Evolutionary conservation across 2,329 filamentous ascomycete species (phyloP).

Genomic region (Samsoniella hepiali): DNA sequence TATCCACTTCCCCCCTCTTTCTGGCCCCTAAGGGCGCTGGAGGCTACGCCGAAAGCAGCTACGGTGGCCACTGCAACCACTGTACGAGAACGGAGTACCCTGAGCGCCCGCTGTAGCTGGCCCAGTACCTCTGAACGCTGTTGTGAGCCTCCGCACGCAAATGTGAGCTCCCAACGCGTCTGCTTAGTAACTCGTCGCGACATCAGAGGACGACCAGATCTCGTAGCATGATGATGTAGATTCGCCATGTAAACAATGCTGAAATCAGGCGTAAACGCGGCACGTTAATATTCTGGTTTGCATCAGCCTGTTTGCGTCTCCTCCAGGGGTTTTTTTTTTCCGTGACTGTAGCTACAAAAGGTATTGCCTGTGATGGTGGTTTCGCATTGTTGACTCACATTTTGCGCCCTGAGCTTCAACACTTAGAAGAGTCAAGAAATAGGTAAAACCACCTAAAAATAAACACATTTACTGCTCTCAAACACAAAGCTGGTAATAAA

Average conservation of each 20-base stretch:
- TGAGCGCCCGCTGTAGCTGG: neutral
- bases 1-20: slow-evolving; percentile 30
- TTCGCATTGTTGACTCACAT: too few relatives aligned
- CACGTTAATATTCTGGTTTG: too few relatives aligned
- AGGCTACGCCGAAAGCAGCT: slow-evolving; percentile 17
- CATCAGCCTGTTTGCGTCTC: too few relatives aligned
- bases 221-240: neutral
- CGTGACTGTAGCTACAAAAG: too few relatives aligned
- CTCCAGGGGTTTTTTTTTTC: too few relatives aligned
- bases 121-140: neutral
- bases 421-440: too few relatives aligned
- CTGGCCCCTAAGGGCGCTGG: slow-evolving; percentile 23
- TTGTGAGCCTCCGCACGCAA: neutral
- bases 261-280: too few relatives aligned
- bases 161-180: neutral
- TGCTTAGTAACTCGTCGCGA: slow-evolving; percentile 1
- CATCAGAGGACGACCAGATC: neutral
- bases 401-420: too few relatives aligned
- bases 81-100: slow-evolving; percentile 5
- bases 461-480: too few relatives aligned
- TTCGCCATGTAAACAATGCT: neutral
- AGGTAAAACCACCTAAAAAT: too few relatives aligned
- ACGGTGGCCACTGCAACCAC: slow-evolving; percentile 15
- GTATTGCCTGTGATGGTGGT: too few relatives aligned
- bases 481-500: too few relatives aligned